Evolutionary conservation across 108 stramenopile genomes (phyloP).

Genomic region (Pseudonitzschia delicatissima): DNA sequence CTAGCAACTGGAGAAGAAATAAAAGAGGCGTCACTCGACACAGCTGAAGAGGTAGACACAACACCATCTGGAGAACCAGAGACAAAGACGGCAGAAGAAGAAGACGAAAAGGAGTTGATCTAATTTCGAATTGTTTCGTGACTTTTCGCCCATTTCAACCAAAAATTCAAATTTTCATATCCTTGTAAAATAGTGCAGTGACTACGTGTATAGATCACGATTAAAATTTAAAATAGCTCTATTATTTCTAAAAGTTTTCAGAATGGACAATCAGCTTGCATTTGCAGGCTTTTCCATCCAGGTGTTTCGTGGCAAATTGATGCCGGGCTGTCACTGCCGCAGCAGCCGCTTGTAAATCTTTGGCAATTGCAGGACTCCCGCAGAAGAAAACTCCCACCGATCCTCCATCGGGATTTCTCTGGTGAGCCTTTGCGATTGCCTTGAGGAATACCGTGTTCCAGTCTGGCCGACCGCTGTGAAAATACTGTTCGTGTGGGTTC

Average conservation of each 20-base stretch:
- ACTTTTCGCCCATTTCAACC: too few species aligned
- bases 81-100: too few species aligned
- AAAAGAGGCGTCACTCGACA: too few species aligned
- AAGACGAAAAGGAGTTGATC: too few species aligned
- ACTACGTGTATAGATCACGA: too few species aligned
- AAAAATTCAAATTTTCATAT: too few species aligned
- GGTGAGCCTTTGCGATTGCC: conserved; percentile 16
- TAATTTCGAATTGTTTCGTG: too few species aligned
- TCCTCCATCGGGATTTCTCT: conserved; percentile 13
- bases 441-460: background rate
- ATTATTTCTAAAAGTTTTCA: conserved; percentile 17
- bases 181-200: too few species aligned
- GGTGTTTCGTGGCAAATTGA: background rate
- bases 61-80: too few species aligned
- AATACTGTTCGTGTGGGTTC: background rate
- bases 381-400: conserved; percentile 23
- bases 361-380: conserved; percentile 15
- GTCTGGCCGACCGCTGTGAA: conserved; percentile 11
- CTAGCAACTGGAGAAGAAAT: too few species aligned
- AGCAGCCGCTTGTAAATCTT: conserved; percentile 10
- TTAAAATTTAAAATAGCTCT: background rate
- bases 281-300: conserved; percentile 4
- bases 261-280: conserved; percentile 19
- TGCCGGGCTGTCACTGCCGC: conserved; percentile 19
- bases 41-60: too few species aligned